Evolutionary conservation across 1,284 basidiomycete species (phyloP).

Genomic region (Peniophora sp.): DNA sequence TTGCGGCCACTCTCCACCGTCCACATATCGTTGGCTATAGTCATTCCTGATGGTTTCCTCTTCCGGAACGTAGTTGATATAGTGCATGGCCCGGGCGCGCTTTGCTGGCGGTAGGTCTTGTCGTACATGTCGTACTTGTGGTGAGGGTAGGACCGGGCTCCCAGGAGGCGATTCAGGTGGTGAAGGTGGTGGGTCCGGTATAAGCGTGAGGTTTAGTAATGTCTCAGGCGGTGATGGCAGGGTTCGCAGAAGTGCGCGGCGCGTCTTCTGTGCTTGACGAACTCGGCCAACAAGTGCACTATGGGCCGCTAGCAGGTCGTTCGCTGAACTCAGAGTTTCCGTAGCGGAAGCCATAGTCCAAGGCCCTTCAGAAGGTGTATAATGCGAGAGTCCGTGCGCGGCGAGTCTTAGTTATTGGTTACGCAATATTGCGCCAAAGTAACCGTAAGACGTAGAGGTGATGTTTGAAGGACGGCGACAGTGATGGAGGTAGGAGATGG

Average conservation of each 20-base stretch:
- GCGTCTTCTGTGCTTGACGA: conserved; percentile 31
- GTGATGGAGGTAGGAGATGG: too few species aligned
- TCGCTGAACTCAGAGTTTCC: conserved; percentile 39
- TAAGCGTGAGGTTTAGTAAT: conserved; percentile 38
- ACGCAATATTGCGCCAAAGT: too few species aligned
- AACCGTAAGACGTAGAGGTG: too few species aligned
- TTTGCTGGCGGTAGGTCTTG: conserved; percentile 63
- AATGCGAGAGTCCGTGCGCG: too few species aligned
- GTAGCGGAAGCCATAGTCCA: conserved; percentile 7
- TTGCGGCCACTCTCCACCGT: conserved; percentile 85
- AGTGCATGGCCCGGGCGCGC: conserved; percentile 57
- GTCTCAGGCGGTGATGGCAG: conserved; percentile 30
- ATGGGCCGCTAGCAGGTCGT: conserved; percentile 44
- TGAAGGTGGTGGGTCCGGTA: conserved; percentile 36
- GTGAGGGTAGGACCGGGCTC: conserved; percentile 33
- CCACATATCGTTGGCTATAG: conserved; percentile 86
- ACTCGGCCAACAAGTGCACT: conserved; percentile 31
- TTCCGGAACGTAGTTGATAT: conserved; percentile 75
- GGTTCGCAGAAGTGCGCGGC: conserved; percentile 29
- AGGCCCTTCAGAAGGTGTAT: too few species aligned
- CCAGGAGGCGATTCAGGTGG: conserved; percentile 36
- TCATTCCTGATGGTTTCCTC: conserved; percentile 96
- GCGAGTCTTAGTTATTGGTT: too few species aligned
- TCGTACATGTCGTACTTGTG: conserved; percentile 30
- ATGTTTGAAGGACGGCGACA: too few species aligned